Evolutionary conservation across 2,329 filamentous ascomycete species (phyloP).

Genomic region (Massarina eburnea): DNA sequence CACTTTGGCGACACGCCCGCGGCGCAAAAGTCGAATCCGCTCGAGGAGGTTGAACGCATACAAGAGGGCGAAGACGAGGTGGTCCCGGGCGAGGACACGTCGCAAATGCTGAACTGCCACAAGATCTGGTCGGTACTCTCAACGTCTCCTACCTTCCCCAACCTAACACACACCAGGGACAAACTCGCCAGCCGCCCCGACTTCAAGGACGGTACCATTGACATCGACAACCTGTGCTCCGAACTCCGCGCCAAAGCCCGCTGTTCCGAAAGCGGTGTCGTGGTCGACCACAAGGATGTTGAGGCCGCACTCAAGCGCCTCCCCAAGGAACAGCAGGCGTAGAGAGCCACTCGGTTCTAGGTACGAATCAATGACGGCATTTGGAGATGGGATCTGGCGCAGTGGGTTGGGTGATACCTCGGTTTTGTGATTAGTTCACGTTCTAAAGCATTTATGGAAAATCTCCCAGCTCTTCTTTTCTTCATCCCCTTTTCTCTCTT

Average conservation of each 20-base stretch:
- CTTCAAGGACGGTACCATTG: constrained; percentile 87
- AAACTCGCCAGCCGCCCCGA: constrained; percentile 83
- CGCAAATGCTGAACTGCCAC: constrained; percentile 76
- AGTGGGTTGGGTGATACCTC: too few relatives aligned
- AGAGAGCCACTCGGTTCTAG: too few relatives aligned
- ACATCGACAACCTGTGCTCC: constrained; percentile 88
- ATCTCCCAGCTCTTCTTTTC: too few relatives aligned
- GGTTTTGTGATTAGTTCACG: too few relatives aligned
- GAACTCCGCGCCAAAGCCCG: constrained; percentile 95
- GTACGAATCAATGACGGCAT: too few relatives aligned
- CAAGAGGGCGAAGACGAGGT: constrained; percentile 70
- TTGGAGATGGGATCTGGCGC: too few relatives aligned
- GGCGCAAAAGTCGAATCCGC: constrained; percentile 62
- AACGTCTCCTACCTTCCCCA: constrained; percentile 5
- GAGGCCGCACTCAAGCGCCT: constrained; percentile 60
- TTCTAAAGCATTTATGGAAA: too few relatives aligned
- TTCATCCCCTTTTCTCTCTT: too few relatives aligned
- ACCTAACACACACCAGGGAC: constrained; percentile 67
- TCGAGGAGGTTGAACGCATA: constrained; percentile 75
- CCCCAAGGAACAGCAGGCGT: constrained; percentile 33
- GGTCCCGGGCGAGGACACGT: constrained; percentile 60
- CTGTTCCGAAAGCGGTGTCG: constrained; percentile 86
- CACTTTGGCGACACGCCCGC: constrained; percentile 60
- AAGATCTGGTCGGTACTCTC: constrained; percentile 80
- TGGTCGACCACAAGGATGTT: constrained; percentile 87